Evolutionary conservation across 2,329 filamentous ascomycete species (phyloP), one percentile per base, ranked within the genome.

Genomic region (Macrophomina tecta): DNA sequence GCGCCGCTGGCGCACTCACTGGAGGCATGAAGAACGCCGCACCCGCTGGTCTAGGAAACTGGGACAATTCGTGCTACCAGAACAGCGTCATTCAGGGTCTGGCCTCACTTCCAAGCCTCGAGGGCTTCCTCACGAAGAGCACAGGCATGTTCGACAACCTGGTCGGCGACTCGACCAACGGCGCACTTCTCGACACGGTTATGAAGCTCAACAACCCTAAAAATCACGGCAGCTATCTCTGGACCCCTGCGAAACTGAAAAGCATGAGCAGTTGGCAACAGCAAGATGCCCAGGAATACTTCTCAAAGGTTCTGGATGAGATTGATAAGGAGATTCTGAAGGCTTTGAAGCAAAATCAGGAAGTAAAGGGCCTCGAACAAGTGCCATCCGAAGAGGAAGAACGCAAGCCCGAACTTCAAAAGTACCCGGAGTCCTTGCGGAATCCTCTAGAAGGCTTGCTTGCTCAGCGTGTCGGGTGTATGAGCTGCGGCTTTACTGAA

Each of bases 281-380:
- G 76, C 95, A 99, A 79, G 95, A 99, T 79, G 95, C 95, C 5
- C 95, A 98, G 76, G 95, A 99, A 78, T 99, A 98, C 77, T 97
- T 92, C 73, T 94, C 93, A 16, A 96, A 94, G 73, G 85, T 99
- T 14, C 79, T 97, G 56, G 93, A 94, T 71, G 90, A 94, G 72
- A 83, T 97, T 34, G 92, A 97, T 73, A 90, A 90, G 73, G 92
- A 96, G 74, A 83, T 92, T 48, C 84, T 53, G 80, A 80, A 67
- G 74, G 77, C 65, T 73, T 76, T 68, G 70, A 83, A 75, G 77
- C 82, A 72, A 76, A 79, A 75, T 75, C 82, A 69, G 32, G 36
- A 62, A 18, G 23, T 42, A 14, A 46, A 49, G 1, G 67, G 63
- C 5, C 30, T 62, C 5, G 67, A 68, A 28, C 36, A 66, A 23